Evolutionary conservation across 2,329 filamentous ascomycete genomes (phyloP).

Genomic region (Fusarium sp.): DNA sequence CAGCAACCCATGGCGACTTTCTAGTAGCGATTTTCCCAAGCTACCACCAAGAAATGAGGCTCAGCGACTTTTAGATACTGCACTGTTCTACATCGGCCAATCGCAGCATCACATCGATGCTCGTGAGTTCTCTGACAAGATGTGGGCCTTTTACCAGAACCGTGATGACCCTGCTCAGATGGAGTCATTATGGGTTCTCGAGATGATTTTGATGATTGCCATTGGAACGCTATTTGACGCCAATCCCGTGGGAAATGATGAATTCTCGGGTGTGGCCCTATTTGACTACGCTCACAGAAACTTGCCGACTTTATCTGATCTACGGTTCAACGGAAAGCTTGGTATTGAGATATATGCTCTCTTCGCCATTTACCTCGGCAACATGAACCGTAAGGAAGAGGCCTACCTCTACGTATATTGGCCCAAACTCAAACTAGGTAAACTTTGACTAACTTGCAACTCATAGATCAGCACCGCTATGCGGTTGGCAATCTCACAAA

Average conservation of each 20-base stretch:
- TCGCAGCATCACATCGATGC: conserved; percentile 48
- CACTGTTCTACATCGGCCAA: conserved; percentile 47
- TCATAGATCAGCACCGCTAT: conserved; percentile 48
- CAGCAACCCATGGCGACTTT: conserved; percentile 42
- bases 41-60: conserved; percentile 43
- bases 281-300: conserved; percentile 49
- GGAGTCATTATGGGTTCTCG: conserved; percentile 45
- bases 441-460: neutral
- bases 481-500: conserved; percentile 48
- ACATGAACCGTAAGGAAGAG: conserved; percentile 47
- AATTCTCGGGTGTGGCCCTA: conserved; percentile 39
- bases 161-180: conserved; percentile 40
- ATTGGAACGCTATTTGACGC: conserved; percentile 46
- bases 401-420: conserved; percentile 45
- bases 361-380: conserved; percentile 45
- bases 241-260: conserved; percentile 45
- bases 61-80: conserved; percentile 41
- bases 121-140: conserved; percentile 46
- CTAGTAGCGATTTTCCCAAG: conserved; percentile 43
- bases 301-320: conserved; percentile 46
- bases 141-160: conserved; percentile 48
- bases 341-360: conserved; percentile 50
- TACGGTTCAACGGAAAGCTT: conserved; percentile 46
- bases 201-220: conserved; percentile 48
- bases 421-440: fast-evolving